Evolutionary conservation across 768 basidiomycete genomes (phyloP), one percentile per base, ranked within the genome.

Genomic region (Termitomyces sp.): DNA sequence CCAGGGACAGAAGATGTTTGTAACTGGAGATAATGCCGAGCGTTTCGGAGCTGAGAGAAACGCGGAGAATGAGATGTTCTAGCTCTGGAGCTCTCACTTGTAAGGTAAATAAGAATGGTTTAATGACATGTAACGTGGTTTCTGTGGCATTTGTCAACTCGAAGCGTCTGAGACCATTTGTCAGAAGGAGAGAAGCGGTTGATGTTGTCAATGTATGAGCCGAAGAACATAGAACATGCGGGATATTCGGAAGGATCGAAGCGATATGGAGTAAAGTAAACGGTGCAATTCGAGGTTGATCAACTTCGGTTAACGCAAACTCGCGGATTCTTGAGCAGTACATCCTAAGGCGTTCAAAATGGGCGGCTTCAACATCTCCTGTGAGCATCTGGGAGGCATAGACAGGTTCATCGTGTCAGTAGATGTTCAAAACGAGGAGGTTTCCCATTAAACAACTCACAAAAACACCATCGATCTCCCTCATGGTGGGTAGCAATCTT

Each of bases 401-500:
- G 18, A 27, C 13, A 14, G 13, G 34, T 36, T 14, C 34, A 12
- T 37, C 18, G 4, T 37, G 31, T 36, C 34, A 26, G 9, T n/a
- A 37, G 12, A 46, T 12, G 9, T 22, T 36, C 22, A 16, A 16
- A 43, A 13, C 12, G 7, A 18, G 16, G 12, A 14, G 8, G 27
- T 18, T 31, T 14, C 9, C 9, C 13, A 22, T 34, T 13, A 22
- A 6, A 20, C n/a, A 13, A 46, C 59, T 41, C 48, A 59, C 55
- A 37, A 43, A 56, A 10, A 36, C 39, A 7, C 14, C 41, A 18
- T 26, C 24, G 4, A 55, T 55, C 14, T 32, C 8, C 9, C 47
- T 9, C 57, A 73, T 71, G 3, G 68, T 67, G 31, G 68, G 71
- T 37, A 73, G 51, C 13, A 72, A 55, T 46, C 66, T 67, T 31